These are phyloP conservation scores for Xylariaceae sp. DNA, from an alignment of 2,329 filamentous ascomycete genomes.

Conservation along the genomic window DNA sequence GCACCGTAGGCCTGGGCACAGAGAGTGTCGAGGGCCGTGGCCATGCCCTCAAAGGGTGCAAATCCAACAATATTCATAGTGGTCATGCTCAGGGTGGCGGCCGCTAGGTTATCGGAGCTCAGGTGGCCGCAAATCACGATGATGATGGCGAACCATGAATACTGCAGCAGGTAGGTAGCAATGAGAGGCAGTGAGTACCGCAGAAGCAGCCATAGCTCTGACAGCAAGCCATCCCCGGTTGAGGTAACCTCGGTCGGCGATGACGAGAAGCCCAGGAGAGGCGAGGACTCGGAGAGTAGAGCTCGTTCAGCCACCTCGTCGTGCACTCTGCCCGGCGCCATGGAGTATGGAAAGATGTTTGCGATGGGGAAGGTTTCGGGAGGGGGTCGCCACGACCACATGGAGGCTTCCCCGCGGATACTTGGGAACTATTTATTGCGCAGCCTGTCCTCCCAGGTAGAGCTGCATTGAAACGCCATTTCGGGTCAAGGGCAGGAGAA, in stretches of 20 bases:
- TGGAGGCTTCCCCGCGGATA: too few relatives aligned
- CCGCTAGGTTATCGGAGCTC: slow-evolving; percentile 49
- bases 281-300: slow-evolving; percentile 21
- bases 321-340: not conserved
- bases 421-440: too few relatives aligned
- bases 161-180: slow-evolving; percentile 52
- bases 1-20: slow-evolving; percentile 51
- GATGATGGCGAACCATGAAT: slow-evolving; percentile 48
- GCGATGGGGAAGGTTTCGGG: too few relatives aligned
- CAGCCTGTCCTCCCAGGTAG: too few relatives aligned
- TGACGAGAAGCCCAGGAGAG: slow-evolving; percentile 19
- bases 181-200: slow-evolving; percentile 47
- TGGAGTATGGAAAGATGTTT: not conserved
- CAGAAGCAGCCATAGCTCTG: slow-evolving; percentile 29
- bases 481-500: too few relatives aligned
- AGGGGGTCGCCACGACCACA: too few relatives aligned
- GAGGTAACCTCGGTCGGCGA: slow-evolving; percentile 10
- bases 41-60: slow-evolving; percentile 48
- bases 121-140: slow-evolving; percentile 51
- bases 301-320: not conserved
- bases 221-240: slow-evolving; percentile 14
- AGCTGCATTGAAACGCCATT: too few relatives aligned
- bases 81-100: slow-evolving; percentile 48
- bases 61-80: slow-evolving; percentile 52
- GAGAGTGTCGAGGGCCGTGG: slow-evolving; percentile 48